These are phyloP conservation scores for Neoscytalidium dimidiatum DNA, from an alignment of 2,329 filamentous ascomycete species.

Conservation along the genomic window DNA sequence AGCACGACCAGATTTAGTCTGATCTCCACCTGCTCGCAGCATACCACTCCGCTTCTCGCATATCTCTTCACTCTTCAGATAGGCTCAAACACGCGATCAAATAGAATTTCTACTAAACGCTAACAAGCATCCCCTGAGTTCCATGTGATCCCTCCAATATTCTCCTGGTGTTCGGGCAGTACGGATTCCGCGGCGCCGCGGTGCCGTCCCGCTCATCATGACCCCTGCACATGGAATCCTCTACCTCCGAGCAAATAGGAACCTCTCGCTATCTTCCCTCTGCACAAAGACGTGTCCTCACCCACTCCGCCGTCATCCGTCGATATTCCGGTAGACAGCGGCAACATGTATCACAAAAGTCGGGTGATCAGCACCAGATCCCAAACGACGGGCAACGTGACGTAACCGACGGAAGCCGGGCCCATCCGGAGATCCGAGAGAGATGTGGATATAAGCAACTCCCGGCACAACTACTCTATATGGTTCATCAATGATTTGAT, in stretches of 20 bases:
- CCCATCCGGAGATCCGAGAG: not conserved
- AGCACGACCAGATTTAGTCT: not conserved
- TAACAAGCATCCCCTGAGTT: not conserved
- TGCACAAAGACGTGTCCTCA: not conserved
- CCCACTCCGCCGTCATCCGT: not conserved
- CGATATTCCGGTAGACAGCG: not conserved
- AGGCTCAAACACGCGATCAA: not conserved
- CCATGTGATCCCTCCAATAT: not conserved
- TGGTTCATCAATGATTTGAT: not conserved
- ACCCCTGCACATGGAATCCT: not conserved
- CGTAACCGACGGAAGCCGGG: not conserved
- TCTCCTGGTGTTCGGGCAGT: not conserved
- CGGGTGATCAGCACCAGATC: not conserved
- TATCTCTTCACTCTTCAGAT: not conserved
- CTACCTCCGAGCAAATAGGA: not conserved
- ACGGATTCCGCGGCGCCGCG: not conserved
- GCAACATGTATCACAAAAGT: not conserved
- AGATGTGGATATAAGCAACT: not conserved
- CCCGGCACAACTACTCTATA: not conserved
- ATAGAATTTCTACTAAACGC: not conserved
- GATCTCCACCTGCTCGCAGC: no score
- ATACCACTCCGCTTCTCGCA: no score
- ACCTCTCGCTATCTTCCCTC: not conserved
- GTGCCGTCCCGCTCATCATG: not conserved
- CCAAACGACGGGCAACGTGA: not conserved